Conservation (phyloP, 192 early-diverging fungal species). For the Dissophora ornata region DNA sequence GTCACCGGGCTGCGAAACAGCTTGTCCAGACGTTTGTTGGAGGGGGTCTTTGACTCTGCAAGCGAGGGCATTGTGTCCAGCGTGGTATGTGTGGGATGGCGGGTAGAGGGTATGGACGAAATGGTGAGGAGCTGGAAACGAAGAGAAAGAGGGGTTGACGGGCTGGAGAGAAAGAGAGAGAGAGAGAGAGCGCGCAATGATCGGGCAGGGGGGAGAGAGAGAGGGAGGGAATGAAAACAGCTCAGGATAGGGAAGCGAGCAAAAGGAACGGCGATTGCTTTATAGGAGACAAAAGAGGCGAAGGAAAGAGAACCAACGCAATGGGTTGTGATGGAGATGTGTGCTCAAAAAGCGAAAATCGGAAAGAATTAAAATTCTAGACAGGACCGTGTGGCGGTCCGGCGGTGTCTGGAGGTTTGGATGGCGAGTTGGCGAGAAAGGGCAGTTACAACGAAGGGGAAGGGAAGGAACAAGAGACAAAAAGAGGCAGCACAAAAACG, state of each 20-base stretch:
- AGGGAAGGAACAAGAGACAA: conserved; percentile 1
- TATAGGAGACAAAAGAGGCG: conserved; percentile 2
- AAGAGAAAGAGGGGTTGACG: not conserved
- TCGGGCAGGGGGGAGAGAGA: not conserved
- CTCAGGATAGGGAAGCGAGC: not conserved
- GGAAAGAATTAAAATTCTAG: conserved; percentile 57
- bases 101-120: not conserved
- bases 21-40: conserved; percentile 46
- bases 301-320: not conserved
- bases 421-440: not conserved
- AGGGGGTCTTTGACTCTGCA: conserved; percentile 49
- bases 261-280: not conserved
- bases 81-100: not conserved
- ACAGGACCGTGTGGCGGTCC: conserved; percentile 31
- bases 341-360: not conserved
- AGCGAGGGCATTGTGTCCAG: conserved; percentile 38
- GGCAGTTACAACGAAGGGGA: not conserved
- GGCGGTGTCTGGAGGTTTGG: not conserved
- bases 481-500: no score
- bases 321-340: not conserved
- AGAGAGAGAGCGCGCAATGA: no score
- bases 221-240: not conserved
- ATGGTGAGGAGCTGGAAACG: not conserved
- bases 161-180: not conserved
- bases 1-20: conserved; percentile 52